Base-by-base conservation (phyloP, 164 flowering plant genomes). In the Kalanchoe fedtschenkoi region DNA sequence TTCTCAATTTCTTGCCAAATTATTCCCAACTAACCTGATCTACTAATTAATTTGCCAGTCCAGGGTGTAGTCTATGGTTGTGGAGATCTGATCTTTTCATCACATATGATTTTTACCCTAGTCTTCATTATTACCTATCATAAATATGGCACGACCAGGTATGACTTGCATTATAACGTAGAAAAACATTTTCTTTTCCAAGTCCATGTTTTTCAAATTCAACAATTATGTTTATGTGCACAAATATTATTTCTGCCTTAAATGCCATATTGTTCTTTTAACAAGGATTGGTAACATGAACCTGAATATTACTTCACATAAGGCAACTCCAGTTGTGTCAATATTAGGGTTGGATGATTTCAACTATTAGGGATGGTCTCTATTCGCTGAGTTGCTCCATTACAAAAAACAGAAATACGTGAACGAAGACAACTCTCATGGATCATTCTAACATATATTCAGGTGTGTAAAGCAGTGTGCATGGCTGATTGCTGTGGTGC, bases 1-100 rank as follows among this genome's bases (percentile, higher is more conserved):
- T 62, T 34, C 15, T 19, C 19, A 32, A 19, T 34, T 34, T 0
- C 42, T 8, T 41, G 39, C 59, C n/a, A n/a, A n/a, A n/a, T n/a
- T n/a, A n/a, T n/a, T n/a, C n/a, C n/a, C n/a, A n/a, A n/a, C n/a
- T 35, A 58, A 33, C 61, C 69, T 47, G 28, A 3, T 63, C 34
- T 57, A 6, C 63, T 44, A 35, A n/a, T n/a, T n/a, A n/a, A 26
- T 53, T 70, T 0, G 80, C 81, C 95, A 90, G 98, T 93, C 81
- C 77, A 82, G 32, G 96, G 97, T 19, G 86, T 91, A 30, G 58
- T 91, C 46, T 89, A 73, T 77, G 99, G 99, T 32, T 95, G 99
- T 77, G 99, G 99, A 58, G 99, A 95, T 78, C 69, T 95, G 72
- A 95, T 95, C 58, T 95, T 95, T 69, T 95, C 99, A 66, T 95